A percentile compares a stretch with the other conserved stretches of the same genome.
Conservation (phyloP, 1,139 yeast species). For the Wickerhamiella infanticola region DNA sequence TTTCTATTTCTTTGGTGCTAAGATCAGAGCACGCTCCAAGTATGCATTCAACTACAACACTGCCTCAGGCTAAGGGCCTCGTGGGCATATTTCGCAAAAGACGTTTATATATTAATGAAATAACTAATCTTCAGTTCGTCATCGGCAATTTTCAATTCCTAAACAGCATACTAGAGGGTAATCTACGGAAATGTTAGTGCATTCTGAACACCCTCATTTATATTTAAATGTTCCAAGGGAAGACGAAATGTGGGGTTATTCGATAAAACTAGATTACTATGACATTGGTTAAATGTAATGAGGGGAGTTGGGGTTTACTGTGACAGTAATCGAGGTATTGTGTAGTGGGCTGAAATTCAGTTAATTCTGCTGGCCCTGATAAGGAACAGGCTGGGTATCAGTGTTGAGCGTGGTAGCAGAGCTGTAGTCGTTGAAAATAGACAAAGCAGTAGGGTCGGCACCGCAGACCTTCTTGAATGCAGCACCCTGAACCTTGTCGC, state of each 20-base stretch:
- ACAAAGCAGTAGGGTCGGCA: slow-evolving; percentile 3
- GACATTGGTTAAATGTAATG: no score
- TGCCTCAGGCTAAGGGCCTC: background rate
- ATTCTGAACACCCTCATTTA: no score
- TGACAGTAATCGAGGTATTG: no score
- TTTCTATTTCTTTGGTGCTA: slow-evolving; percentile 48
- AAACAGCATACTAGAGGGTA: no score
- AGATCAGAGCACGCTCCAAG: slow-evolving; percentile 45
- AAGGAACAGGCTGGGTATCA: slow-evolving; percentile 13
- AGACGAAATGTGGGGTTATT: no score
- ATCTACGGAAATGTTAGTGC: no score
- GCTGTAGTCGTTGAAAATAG: slow-evolving; percentile 19
- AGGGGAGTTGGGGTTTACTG: no score
- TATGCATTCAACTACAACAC: slow-evolving; percentile 29
- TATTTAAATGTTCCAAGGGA: no score
- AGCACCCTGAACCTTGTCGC: background rate
- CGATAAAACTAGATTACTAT: no score
- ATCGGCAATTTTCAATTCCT: no score
- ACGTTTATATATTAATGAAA: background rate
- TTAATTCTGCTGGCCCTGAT: slow-evolving; percentile 7
- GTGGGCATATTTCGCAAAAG: background rate
- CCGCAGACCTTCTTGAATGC: background rate
- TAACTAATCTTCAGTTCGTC: no score
- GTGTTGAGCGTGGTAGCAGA: slow-evolving; percentile 13
- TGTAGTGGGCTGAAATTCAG: no score